A percentile compares a stretch with the other conserved stretches of the same genome.
These are phyloP conservation scores for Paramyrothecium roridum DNA, from an alignment of 2,329 filamentous ascomycete genomes.

Conservation along the genomic window DNA sequence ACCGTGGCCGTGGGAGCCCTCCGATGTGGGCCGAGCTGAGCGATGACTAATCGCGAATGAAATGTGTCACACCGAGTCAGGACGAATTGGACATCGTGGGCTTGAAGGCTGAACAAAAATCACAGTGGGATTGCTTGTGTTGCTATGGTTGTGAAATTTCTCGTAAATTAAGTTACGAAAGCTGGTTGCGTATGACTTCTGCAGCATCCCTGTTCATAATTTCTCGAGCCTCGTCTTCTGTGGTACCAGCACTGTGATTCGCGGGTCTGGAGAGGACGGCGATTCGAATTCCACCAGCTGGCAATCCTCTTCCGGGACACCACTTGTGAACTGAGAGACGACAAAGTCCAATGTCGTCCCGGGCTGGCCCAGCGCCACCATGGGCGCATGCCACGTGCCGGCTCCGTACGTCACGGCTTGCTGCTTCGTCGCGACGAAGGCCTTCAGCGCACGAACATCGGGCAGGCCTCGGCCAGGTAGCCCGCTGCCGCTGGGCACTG, in stretches of 20 bases:
- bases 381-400: constrained; percentile 94
- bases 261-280: constrained; percentile 33
- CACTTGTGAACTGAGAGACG: constrained; percentile 86
- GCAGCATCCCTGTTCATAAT: constrained; percentile 4
- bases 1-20: neutral
- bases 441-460: constrained; percentile 66
- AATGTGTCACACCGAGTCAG: neutral
- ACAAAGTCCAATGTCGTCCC: constrained; percentile 73
- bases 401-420: constrained; percentile 91
- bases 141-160: neutral
- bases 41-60: neutral
- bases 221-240: constrained; percentile 10
- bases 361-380: constrained; percentile 73
- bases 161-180: too few relatives aligned
- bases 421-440: constrained; percentile 72
- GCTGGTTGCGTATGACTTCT: too few relatives aligned
- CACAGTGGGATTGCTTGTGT: neutral
- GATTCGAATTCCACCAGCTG: constrained; percentile 63
- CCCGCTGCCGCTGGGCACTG: constrained; percentile 23
- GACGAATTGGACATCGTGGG: neutral
- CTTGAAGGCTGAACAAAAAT: neutral
- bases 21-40: neutral
- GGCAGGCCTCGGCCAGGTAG: constrained; percentile 65
- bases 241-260: constrained; percentile 31
- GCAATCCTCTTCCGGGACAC: constrained; percentile 78